Percentiles rank a stretch among this genome's conserved stretches.
These are phyloP conservation scores for Gnomoniopsis sp. DNA, from an alignment of 2,329 filamentous ascomycete genomes.

Conservation along the genomic window DNA sequence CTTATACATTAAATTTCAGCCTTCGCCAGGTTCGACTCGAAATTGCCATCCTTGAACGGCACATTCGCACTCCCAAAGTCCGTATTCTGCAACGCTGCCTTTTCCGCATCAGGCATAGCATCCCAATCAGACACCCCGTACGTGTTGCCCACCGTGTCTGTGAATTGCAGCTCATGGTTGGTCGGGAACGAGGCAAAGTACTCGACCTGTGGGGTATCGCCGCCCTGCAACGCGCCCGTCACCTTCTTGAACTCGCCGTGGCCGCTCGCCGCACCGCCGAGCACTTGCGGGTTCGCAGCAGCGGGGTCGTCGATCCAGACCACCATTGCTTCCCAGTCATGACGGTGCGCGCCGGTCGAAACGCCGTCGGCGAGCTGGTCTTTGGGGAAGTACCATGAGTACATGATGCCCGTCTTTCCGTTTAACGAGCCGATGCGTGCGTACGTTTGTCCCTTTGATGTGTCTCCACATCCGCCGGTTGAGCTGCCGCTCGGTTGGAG, in stretches of 20 bases:
- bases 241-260: conserved; percentile 31
- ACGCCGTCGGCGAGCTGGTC: conserved; percentile 32
- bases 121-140: conserved; percentile 40
- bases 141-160: conserved; percentile 29
- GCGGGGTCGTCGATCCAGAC: conserved; percentile 28
- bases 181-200: conserved; percentile 29
- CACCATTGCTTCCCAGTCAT: conserved; percentile 35
- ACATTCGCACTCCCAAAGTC: conserved; percentile 38
- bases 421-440: conserved; percentile 26
- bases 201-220: conserved; percentile 26
- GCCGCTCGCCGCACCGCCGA: conserved; percentile 32
- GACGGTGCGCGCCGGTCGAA: conserved; percentile 30
- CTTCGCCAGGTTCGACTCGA: background rate
- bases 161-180: conserved; percentile 37
- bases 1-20: background rate
- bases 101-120: conserved; percentile 29
- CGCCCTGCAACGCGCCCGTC: conserved; percentile 18
- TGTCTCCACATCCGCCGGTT: conserved; percentile 27
- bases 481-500: conserved; percentile 27
- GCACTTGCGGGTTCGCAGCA: conserved; percentile 23
- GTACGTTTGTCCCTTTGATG: conserved; percentile 32
- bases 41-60: conserved; percentile 30
- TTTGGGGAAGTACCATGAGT: conserved; percentile 42
- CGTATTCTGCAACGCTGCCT: conserved; percentile 29
- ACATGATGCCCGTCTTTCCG: conserved; percentile 33